Conservation (phyloP, 2,329 filamentous ascomycete genomes). For the Epichloe coenophiala region DNA sequence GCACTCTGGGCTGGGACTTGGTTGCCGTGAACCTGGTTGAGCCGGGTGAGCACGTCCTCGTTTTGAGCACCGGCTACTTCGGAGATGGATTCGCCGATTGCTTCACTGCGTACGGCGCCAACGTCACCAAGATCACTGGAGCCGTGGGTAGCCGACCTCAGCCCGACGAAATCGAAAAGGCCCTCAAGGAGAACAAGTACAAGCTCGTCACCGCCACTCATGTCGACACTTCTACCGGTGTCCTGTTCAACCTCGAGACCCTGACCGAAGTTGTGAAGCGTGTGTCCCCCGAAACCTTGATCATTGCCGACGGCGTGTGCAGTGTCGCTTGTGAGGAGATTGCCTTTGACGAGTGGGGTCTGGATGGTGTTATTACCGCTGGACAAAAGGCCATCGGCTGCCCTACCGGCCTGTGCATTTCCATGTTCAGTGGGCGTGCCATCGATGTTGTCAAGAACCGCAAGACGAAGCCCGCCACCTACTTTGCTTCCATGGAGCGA, state of each 20-base stretch:
- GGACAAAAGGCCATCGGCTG: conserved; percentile 95
- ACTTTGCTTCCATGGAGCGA: conserved; percentile 95
- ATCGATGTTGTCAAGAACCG: conserved; percentile 68
- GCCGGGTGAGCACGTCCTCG: conserved; percentile 76
- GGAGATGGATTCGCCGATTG: conserved; percentile 90
- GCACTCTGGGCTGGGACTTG: conserved; percentile 92
- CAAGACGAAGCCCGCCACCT: conserved; percentile 70
- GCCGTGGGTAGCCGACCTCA: conserved; percentile 80
- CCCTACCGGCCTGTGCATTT: conserved; percentile 84
- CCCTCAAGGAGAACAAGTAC: conserved; percentile 80
- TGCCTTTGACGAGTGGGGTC: conserved; percentile 83
- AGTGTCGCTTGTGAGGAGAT: conserved; percentile 95
- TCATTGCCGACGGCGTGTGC: conserved; percentile 94
- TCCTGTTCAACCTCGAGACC: conserved; percentile 78
- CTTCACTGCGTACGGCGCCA: conserved; percentile 79
- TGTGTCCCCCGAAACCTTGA: conserved; percentile 79
- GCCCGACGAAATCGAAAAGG: conserved; percentile 75
- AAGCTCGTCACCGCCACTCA: conserved; percentile 93
- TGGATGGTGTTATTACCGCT: conserved; percentile 87
- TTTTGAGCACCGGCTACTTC: conserved; percentile 95
- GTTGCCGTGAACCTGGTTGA: conserved; percentile 90
- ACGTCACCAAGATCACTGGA: conserved; percentile 79
- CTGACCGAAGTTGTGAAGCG: conserved; percentile 71
- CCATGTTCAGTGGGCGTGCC: conserved; percentile 83
- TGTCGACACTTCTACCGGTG: conserved; percentile 93